phyloP scores from a whole-genome alignment of 306 rosid genomes.

The Oemleria cerasiformis region DNA sequence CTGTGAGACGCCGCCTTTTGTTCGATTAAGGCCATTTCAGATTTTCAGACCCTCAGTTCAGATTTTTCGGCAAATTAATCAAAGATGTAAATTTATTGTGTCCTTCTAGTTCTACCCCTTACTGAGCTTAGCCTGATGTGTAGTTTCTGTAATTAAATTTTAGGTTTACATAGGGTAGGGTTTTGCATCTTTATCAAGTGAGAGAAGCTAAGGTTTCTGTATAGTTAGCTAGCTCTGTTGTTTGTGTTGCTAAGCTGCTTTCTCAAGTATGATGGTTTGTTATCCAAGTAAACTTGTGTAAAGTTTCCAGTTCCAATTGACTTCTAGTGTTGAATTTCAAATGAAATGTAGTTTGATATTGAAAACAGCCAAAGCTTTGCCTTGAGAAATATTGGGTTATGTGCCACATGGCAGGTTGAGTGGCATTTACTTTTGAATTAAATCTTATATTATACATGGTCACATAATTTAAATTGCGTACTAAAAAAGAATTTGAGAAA shows the following conservation, averaged over 20 bases:
- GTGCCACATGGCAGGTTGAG: not conserved
- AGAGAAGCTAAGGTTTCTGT: not conserved
- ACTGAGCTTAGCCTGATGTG: not conserved
- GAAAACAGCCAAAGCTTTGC: not conserved
- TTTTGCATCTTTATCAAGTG: not conserved
- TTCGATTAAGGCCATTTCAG: conserved; percentile 43
- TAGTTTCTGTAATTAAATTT: conserved; percentile 3
- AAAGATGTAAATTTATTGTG: not conserved
- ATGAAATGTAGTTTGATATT: not conserved
- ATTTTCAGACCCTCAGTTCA: not conserved
- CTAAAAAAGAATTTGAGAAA: too few relatives aligned
- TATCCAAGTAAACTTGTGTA: not conserved
- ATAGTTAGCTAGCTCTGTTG: not conserved
- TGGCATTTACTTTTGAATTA: too few relatives aligned
- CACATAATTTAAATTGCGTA: too few relatives aligned
- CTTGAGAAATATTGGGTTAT: not conserved
- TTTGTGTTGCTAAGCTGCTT: not conserved
- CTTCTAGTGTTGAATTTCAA: not conserved
- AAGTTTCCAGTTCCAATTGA: not conserved
- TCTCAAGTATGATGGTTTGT: not conserved
- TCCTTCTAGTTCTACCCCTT: not conserved
- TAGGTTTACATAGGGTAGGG: not conserved
- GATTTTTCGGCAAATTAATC: not conserved
- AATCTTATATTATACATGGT: too few relatives aligned
- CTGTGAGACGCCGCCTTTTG: conserved; percentile 82